phyloP scores from a whole-genome alignment of 2,329 filamentous ascomycete genomes.

The Purpureocillium lavendulum region DNA sequence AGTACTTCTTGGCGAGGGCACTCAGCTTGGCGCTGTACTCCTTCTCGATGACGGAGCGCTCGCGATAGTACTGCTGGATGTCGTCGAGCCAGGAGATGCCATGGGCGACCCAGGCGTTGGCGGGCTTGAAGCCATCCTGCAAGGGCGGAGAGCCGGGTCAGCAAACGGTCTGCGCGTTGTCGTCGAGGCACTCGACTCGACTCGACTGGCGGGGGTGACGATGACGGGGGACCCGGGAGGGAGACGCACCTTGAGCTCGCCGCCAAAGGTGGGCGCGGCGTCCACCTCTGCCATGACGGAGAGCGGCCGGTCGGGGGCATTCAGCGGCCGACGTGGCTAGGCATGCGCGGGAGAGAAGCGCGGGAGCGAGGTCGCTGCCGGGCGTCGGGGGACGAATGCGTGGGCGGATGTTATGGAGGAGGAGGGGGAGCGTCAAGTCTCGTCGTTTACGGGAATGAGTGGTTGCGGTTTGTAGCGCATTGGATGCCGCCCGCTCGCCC shows the following conservation, averaged over 20 bases:
- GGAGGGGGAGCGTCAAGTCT: too few species aligned
- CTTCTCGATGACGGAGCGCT: conserved; percentile 89
- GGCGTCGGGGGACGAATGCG: too few species aligned
- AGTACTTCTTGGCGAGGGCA: conserved; percentile 88
- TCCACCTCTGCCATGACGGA: conserved; percentile 71
- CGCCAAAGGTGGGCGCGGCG: conserved; percentile 77
- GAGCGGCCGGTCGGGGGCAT: conserved; percentile 8
- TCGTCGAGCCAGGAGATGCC: conserved; percentile 95
- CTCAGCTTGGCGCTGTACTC: conserved; percentile 89
- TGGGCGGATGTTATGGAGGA: too few species aligned
- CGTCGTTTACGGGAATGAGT: too few species aligned
- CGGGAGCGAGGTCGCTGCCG: too few species aligned
- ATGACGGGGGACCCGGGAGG: not conserved
- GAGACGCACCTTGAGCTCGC: conserved; percentile 74
- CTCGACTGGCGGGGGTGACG: too few species aligned
- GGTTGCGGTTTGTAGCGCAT: too few species aligned
- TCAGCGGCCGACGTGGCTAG: conserved; percentile 4
- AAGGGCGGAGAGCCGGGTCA: not conserved
- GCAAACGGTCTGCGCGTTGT: not conserved
- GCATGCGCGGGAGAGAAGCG: not conserved
- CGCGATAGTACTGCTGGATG: conserved; percentile 94
- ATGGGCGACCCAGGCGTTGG: conserved; percentile 83
- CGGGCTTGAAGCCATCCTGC: conserved; percentile 92
- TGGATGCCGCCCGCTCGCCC: too few species aligned
- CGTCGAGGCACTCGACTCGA: too few species aligned